Conservation (phyloP, 176 grass and related monocot genomes). For the Musa schizocarpa region DNA sequence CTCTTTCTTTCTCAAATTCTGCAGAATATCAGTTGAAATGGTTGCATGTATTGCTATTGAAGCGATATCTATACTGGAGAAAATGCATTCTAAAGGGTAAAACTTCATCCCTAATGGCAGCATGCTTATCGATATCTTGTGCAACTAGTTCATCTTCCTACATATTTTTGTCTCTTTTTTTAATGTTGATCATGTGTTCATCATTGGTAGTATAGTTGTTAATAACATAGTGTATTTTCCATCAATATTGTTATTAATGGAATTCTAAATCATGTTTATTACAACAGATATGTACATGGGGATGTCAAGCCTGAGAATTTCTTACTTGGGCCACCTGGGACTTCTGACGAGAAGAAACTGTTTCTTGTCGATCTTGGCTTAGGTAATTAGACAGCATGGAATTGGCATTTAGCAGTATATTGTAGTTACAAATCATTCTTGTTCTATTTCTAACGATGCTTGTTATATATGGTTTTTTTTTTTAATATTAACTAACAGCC, state of each 20-base stretch:
- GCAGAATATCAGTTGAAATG: constrained; percentile 96
- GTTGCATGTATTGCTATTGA: constrained; percentile 97
- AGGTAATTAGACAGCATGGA: constrained; percentile 32
- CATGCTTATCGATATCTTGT: constrained; percentile 2
- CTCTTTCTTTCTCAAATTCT: constrained; percentile 10
- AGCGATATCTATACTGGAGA: constrained; percentile 94
- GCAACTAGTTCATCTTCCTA: constrained; percentile 1
- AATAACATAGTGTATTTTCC: constrained; percentile 16
- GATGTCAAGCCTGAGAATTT: constrained; percentile 99
- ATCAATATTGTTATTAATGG: constrained; percentile 1
- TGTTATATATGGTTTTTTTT: neutral
- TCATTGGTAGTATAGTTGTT: neutral
- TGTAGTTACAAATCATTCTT: neutral
- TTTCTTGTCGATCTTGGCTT: constrained; percentile 99
- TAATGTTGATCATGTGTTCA: neutral
- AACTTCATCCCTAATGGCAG: constrained; percentile 14
- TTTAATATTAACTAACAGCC: constrained; percentile 37
- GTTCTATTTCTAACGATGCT: neutral
- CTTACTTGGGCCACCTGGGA: constrained; percentile 82
- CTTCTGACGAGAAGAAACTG: constrained; percentile 85
- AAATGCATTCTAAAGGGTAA: constrained; percentile 97
- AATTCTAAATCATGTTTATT: constrained; percentile 10
- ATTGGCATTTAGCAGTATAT: neutral
- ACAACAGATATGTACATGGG: constrained; percentile 84
- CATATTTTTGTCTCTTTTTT: neutral